A percentile compares a stretch with the other conserved stretches of the same genome.
These are phyloP conservation scores for Olyra latifolia DNA, from an alignment of 176 grass and related monocot genomes.

Conservation along the genomic window DNA sequence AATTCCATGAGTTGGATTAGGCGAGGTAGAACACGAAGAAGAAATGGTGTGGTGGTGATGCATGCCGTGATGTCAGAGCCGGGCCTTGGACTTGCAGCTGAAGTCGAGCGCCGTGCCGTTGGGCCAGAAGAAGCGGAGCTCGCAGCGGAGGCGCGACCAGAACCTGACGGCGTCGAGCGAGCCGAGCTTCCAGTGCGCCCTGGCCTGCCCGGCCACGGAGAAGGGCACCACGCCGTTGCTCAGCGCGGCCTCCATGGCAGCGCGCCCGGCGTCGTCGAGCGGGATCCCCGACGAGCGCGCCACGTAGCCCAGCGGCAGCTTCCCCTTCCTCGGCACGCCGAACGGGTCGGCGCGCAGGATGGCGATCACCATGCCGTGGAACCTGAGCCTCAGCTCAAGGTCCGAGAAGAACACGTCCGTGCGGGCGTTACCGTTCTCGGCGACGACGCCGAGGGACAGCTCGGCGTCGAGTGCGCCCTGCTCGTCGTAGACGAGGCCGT, in stretches of 20 bases:
- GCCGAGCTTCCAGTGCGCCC: slow-evolving; percentile 51
- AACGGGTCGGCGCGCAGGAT: slow-evolving; percentile 50
- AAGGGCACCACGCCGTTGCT: slow-evolving; percentile 57
- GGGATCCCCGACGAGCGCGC: slow-evolving; percentile 39
- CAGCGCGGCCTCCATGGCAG: slow-evolving; percentile 54
- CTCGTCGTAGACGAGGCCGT: slow-evolving; percentile 54
- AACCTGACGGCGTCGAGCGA: slow-evolving; percentile 35
- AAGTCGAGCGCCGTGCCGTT: slow-evolving; percentile 38
- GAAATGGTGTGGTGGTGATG: not conserved
- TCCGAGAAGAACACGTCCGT: slow-evolving; percentile 41
- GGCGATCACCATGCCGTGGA: slow-evolving; percentile 44
- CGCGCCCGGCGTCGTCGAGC: slow-evolving; percentile 37
- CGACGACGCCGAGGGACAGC: slow-evolving; percentile 38
- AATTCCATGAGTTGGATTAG: slow-evolving; percentile 2
- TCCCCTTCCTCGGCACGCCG: slow-evolving; percentile 31
- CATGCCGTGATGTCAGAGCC: not conserved
- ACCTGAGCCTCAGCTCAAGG: slow-evolving; percentile 47
- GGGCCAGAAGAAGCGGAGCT: slow-evolving; percentile 52
- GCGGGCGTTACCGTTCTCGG: slow-evolving; percentile 55
- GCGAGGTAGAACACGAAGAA: not conserved
- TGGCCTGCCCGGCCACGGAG: slow-evolving; percentile 44
- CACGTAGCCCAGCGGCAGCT: slow-evolving; percentile 54
- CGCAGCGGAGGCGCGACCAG: slow-evolving; percentile 55
- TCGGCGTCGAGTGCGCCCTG: slow-evolving; percentile 44
- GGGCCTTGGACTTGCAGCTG: slow-evolving; percentile 50